A percentile compares a stretch with the other conserved stretches of the same genome.
These are phyloP conservation scores for Sinapis alba DNA, from an alignment of 441 rosid species.

Conservation along the genomic window DNA sequence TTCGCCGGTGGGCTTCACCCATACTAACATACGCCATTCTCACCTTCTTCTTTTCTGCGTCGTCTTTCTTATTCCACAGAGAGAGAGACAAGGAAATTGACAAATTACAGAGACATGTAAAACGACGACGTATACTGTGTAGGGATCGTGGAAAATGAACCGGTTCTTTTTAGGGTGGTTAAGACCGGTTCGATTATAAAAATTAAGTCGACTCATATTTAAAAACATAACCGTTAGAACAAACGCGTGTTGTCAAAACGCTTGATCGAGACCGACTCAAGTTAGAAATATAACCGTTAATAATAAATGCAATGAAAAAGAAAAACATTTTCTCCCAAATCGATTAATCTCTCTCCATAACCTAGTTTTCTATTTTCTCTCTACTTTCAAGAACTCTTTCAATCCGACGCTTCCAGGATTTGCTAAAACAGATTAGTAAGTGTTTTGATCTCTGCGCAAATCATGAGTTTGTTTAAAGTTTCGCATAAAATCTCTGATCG, in stretches of 20 bases:
- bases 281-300: not conserved
- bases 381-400: not conserved
- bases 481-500: too few species aligned
- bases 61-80: conserved; percentile 10
- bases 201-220: not conserved
- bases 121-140: not conserved
- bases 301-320: too few species aligned
- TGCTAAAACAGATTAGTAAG: not conserved
- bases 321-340: too few species aligned
- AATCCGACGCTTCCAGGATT: too few species aligned
- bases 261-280: too few species aligned
- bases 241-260: not conserved
- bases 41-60: conserved; percentile 10
- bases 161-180: not conserved
- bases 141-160: not conserved
- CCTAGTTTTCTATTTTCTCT: too few species aligned
- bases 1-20: conserved; percentile 88
- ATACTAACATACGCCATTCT: conserved; percentile 78
- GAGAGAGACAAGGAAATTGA: conserved; percentile 1
- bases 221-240: not conserved
- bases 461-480: not conserved
- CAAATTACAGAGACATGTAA: not conserved
- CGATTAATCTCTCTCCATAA: too few species aligned
- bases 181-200: not conserved
- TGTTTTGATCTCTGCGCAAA: not conserved